Evolutionary conservation across 1,284 basidiomycete species (phyloP), one percentile per base, ranked within the genome.

Genomic region (Blastosporella zonata): DNA sequence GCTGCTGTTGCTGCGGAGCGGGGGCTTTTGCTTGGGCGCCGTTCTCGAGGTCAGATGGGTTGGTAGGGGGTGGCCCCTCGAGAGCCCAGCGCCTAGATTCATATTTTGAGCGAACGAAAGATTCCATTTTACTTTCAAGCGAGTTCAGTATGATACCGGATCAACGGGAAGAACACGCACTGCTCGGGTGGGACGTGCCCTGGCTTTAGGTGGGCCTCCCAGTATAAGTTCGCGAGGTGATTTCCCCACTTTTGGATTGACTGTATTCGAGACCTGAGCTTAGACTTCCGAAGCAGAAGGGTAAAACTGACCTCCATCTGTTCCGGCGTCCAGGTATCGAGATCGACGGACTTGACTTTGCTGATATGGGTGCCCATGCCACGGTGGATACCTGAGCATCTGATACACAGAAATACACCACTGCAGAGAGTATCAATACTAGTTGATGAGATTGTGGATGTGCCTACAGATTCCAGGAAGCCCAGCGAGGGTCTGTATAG

Each of bases 291-390:
- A 18, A 23, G 4, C 41, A 43, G 44, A 38, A 17, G 27, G 35
- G 18, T 25, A 15, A 4, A 35, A 70, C 84, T 58, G 59, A 92
- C 93, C 66, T 87, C 84, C 88, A 99, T 96, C 73, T 99, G 96
- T 62, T 98, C 95, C 1, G 93, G 91, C 3, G 93, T 97, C 96
- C 96, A 99, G 17, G 92, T 86, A 62, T 99, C 96, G 37, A 99
- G 83, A 71, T 99, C 96, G 53, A 99, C 93, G 6, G 93, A 97
- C 67, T 97, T 97, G 64, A 99, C 93, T 64, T 89, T 90, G 69
- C 89, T 90, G 68, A 97, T 96, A 67, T 99, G 97, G 0, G 96
- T 98, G 54, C 97, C 97, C 93, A 99, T 96, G 25, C 91, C 88
- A 33, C 97, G 87, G 69, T 99, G 96, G 50, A 98, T 91, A 27